phyloP scores from a whole-genome alignment of 345 rosid genomes.

The Citrus medica region DNA sequence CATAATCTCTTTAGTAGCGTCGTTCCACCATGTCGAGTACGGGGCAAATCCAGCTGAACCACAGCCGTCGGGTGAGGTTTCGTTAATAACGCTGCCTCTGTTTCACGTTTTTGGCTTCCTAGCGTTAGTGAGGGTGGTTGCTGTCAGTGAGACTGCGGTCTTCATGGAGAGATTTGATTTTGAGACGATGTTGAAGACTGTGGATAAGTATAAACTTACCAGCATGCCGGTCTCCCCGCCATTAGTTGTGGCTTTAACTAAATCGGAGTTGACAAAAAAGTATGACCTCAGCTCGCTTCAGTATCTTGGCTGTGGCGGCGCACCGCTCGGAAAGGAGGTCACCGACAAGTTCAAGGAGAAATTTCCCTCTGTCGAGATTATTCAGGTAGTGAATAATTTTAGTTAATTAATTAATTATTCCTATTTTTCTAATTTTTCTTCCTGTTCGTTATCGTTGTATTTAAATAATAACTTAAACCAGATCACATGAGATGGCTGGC shows the following conservation, averaged over 20 bases:
- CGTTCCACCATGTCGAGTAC: conserved; percentile 1
- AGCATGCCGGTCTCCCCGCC: conserved; percentile 80
- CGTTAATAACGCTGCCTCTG: conserved; percentile 36
- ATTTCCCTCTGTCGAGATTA: conserved; percentile 58
- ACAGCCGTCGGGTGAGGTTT: conserved; percentile 14
- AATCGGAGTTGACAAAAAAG: conserved; percentile 58
- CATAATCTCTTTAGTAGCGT: conserved; percentile 50
- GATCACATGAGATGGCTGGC: too few relatives aligned
- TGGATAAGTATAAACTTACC: conserved; percentile 58
- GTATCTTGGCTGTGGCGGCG: conserved; percentile 65
- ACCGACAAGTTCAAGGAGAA: conserved; percentile 59
- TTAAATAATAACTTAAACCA: too few relatives aligned
- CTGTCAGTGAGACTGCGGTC: conserved; percentile 39
- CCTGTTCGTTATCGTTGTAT: too few relatives aligned
- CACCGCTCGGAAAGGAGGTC: conserved; percentile 72
- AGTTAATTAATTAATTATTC: too few relatives aligned
- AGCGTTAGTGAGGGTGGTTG: conserved; percentile 37
- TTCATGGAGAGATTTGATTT: conserved; percentile 45
- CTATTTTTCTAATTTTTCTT: too few relatives aligned
- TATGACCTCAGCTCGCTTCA: conserved; percentile 65
- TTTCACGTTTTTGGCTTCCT: conserved; percentile 52
- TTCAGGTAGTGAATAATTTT: conserved; percentile 36
- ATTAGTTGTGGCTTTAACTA: conserved; percentile 34
- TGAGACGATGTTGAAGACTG: conserved; percentile 41
- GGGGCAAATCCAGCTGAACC: too few relatives aligned